Base-by-base conservation (phyloP, 768 basidiomycete species). In the Leucocoprinus leucothites region DNA sequence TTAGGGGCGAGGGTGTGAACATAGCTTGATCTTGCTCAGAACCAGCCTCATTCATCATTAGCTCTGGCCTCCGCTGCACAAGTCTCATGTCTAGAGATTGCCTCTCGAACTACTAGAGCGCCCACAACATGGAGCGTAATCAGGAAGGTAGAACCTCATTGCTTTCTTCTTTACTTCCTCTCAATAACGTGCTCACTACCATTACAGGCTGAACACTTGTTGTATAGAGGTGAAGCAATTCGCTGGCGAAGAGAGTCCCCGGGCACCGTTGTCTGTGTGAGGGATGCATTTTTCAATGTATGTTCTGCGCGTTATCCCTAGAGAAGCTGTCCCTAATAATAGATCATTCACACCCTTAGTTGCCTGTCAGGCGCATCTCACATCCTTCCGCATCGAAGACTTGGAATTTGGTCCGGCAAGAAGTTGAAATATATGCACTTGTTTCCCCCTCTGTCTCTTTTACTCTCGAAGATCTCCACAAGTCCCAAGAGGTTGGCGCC, bases 261-360 rank as follows among this genome's bases (percentile, higher is more conserved):
- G 1, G 96, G 96, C 2, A 97, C 95, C 5, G 85, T 81, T 9
- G 87, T 96, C 40, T 85, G 82, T 61, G 75, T 97, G 42, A 85
- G 91, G 19, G 96, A 98, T 67, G 86, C 91, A 2, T 99, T 97
- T 66, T 90, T 88, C 65, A 94, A 91, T 64, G 93, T 93, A 58
- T 42, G 82, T 26, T 38, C 51, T 38, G 19, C 18, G 34, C 42
- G 36, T 53, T 18, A 44, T 57, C 36, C 41, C 16, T 45, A 44
- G 40, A 41, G 52, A 43, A 26, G 42, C 28, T 35, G 18, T 43
- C 45, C 43, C 26, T 53, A 40, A 62, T 54, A 58, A 16, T 45
- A 18, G 52, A 5, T 51, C 53, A 16, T 51, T 31, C 45, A 22
- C 61, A 38, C 38, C 38, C 16, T 3, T n/a, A 94, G 92, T 80